Base-by-base conservation (phyloP, 345 rosid species). In the Ceriops zippeliana region DNA sequence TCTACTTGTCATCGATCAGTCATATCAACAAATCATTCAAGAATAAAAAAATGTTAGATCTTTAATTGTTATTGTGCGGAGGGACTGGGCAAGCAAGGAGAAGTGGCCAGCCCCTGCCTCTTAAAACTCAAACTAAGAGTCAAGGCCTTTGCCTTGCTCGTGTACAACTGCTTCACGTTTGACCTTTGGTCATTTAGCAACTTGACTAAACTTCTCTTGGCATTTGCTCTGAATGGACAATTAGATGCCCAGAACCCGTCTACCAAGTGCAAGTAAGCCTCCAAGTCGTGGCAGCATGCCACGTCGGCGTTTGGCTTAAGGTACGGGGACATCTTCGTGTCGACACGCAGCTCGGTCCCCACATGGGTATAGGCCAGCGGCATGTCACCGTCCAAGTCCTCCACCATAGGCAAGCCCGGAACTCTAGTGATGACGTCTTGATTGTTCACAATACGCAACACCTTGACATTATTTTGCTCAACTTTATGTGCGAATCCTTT, bases 141-240 rank as follows among this genome's bases (percentile, higher is more conserved):
- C 83, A 84, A 80, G 71, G 83, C 74, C 22, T 78, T 73, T 21
- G 90, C 90, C 70, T 88, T 91, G 46, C 85, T 85, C 0, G 85
- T 91, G 32, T 93, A 93, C 83, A 93, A 74, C 68, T 84, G 83
- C 73, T 95, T 95, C 16, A 95, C 86, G 68, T 95, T 95, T 1
- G 96, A 82, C 13, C 83, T 75, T 42, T 95, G 97, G 37, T 95
- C 96, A 28, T 84, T 83, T 22, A 95, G 56, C 76, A 95, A 70
- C 77, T 80, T 91, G 58, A 76, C 84, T 16, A 95, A 72, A 77
- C 99, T 95, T 58, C 99, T 81, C 87, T 95, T 95, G 3, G 99
- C 99, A 28, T 91, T 91, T 37, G 89, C 69, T 59, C 97, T 83
- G 61, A 95, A 95, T 6, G 99, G 99, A 70, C 96, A 86, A 62